These are phyloP conservation scores for Sugiyamaella smithiae DNA, from an alignment of 805 yeast genomes.

Conservation along the genomic window DNA sequence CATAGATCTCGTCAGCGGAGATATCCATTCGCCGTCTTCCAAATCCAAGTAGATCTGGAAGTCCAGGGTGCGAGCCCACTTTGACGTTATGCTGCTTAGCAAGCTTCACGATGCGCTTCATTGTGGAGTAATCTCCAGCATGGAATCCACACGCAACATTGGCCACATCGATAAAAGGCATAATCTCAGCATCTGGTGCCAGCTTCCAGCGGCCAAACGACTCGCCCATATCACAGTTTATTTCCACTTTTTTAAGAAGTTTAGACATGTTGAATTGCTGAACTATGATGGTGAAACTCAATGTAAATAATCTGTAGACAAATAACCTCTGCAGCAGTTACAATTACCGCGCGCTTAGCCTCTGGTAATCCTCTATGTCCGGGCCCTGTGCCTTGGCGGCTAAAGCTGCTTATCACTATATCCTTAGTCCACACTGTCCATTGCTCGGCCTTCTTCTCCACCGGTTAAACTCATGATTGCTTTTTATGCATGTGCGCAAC, in stretches of 20 bases:
- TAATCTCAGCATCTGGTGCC: constrained; percentile 7
- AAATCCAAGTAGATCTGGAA: constrained; percentile 7
- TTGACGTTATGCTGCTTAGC: constrained; percentile 5
- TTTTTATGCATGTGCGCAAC: too few species aligned
- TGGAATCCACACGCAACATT: constrained; percentile 8
- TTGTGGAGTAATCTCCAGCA: constrained; percentile 7
- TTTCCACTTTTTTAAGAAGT: neutral
- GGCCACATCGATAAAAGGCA: constrained; percentile 7
- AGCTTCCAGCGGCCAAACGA: constrained; percentile 9
- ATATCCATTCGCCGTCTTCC: constrained; percentile 8
- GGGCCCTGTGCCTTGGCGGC: too few species aligned
- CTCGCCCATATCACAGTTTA: constrained; percentile 9
- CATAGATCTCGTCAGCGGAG: constrained; percentile 7
- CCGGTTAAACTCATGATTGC: neutral
- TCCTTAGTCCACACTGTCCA: too few species aligned
- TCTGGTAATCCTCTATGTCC: too few species aligned
- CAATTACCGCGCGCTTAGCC: constrained; percentile 2
- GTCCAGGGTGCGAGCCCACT: constrained; percentile 8
- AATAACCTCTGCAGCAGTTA: too few species aligned
- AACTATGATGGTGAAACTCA: too few species aligned
- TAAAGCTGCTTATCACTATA: too few species aligned
- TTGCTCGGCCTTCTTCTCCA: too few species aligned
- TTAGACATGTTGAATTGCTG: neutral
- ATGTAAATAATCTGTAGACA: too few species aligned
- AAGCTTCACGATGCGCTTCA: constrained; percentile 6